A percentile compares a stretch with the other conserved stretches of the same genome.
phyloP scores from a whole-genome alignment of 257 asterid genomes.

The Solanum corneliomulleri region DNA sequence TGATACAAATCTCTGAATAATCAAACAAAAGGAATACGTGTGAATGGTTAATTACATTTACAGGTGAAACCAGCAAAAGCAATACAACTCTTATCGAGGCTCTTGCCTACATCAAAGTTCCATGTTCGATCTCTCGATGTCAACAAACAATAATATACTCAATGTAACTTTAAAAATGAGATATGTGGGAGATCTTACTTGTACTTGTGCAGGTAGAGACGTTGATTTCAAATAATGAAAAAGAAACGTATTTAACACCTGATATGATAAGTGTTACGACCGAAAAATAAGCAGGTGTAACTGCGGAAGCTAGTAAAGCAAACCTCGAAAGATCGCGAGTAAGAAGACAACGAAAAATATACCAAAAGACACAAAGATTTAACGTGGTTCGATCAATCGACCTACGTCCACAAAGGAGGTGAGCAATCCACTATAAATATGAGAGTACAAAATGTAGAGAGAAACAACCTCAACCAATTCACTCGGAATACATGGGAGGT shows the following conservation, averaged over 20 bases:
- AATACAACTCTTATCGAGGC: not conserved
- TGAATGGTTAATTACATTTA: not conserved
- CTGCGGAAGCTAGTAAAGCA: no score
- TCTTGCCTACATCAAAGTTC: not conserved
- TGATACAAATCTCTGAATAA: not conserved
- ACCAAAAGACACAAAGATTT: no score
- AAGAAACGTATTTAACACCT: not conserved
- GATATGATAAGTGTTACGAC: not conserved
- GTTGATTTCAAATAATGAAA: fast-evolving
- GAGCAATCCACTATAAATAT: no score
- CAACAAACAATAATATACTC: not conserved
- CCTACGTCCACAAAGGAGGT: no score
- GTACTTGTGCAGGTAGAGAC: not conserved
- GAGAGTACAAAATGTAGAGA: no score
- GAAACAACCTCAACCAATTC: no score
- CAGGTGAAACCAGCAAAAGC: not conserved
- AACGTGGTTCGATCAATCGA: no score
- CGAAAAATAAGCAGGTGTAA: no score
- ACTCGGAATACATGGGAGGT: no score
- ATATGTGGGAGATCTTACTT: not conserved
- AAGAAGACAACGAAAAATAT: no score
- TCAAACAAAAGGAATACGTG: not conserved
- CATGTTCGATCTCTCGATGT: fast-evolving
- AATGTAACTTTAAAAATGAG: fast-evolving
- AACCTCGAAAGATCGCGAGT: no score